Percentiles rank a stretch among this genome's conserved stretches.
Evolutionary conservation across 2,329 filamentous ascomycete genomes (phyloP).

Genomic region (Fusarium circinatum): DNA sequence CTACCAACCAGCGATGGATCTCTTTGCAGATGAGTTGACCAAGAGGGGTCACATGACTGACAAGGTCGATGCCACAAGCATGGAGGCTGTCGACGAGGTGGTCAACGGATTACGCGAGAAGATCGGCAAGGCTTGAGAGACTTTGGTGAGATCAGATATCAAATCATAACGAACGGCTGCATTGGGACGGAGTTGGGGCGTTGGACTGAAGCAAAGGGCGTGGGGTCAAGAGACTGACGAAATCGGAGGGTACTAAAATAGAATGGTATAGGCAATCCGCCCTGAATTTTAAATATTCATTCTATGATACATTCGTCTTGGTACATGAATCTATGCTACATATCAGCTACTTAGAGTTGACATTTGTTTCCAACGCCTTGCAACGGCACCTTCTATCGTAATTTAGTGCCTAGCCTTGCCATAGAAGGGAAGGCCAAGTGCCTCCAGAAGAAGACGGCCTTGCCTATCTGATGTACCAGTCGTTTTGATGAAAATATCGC

Average conservation of each 20-base stretch:
- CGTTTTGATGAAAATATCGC: conserved; percentile 85
- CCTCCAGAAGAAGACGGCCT: conserved; percentile 74
- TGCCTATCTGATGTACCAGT: conserved; percentile 87
- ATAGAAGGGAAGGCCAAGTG: conserved; percentile 73
- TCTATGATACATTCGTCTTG: conserved; percentile 50
- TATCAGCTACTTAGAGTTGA: conserved; percentile 37
- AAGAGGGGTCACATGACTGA: conserved; percentile 65
- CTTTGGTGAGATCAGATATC: not conserved
- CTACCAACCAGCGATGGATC: conserved; percentile 84
- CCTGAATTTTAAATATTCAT: conserved; percentile 35
- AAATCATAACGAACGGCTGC: conserved; percentile 37
- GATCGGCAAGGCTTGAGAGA: conserved; percentile 48
- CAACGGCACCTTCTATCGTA: conserved; percentile 2
- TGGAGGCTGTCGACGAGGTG: conserved; percentile 84
- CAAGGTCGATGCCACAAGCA: conserved; percentile 83
- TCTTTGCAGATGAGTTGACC: conserved; percentile 69
- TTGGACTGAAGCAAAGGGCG: conserved; percentile 19
- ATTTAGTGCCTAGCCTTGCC: conserved; percentile 69
- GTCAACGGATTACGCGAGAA: conserved; percentile 74
- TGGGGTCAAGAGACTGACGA: conserved; percentile 10
- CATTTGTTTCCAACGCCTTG: conserved; percentile 13
- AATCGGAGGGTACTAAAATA: conserved; percentile 8
- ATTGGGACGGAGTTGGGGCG: conserved; percentile 52
- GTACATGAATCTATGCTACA: conserved; percentile 49
- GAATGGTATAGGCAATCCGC: conserved; percentile 27